phyloP scores from a whole-genome alignment of 768 basidiomycete genomes.

The Steccherinum ochraceum region DNA sequence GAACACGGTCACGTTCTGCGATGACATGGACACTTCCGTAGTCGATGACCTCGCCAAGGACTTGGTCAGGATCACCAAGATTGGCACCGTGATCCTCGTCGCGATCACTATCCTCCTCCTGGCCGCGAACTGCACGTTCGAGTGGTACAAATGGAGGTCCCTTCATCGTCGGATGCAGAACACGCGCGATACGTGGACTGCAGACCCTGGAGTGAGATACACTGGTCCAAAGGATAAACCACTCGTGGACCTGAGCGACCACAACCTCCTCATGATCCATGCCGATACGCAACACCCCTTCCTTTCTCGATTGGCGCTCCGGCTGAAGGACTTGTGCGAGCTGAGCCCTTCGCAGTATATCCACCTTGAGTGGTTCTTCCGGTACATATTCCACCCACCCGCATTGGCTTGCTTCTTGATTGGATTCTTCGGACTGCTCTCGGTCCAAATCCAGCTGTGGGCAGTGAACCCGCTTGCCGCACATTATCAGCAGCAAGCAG shows the following conservation, averaged over 20 bases:
- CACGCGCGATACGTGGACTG: constrained; percentile 71
- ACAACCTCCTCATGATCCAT: constrained; percentile 74
- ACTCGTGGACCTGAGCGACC: constrained; percentile 56
- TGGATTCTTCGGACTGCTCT: constrained; percentile 84
- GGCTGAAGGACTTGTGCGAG: constrained; percentile 41
- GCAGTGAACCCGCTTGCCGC: constrained; percentile 69
- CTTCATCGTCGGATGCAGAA: constrained; percentile 58
- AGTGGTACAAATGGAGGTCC: constrained; percentile 85
- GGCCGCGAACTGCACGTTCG: constrained; percentile 65
- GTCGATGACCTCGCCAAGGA: constrained; percentile 81
- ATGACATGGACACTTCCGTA: constrained; percentile 70
- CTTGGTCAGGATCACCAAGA: constrained; percentile 73
- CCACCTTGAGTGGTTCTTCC: constrained; percentile 80
- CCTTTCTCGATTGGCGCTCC: constrained; percentile 57
- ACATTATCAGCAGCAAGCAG: constrained; percentile 59
- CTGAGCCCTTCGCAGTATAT: constrained; percentile 58
- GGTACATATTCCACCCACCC: constrained; percentile 88
- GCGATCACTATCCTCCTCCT: constrained; percentile 68
- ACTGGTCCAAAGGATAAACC: constrained; percentile 33
- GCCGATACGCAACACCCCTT: constrained; percentile 67
- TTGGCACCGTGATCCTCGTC: constrained; percentile 71
- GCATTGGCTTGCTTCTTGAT: constrained; percentile 89
- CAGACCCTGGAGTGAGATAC: constrained; percentile 61
- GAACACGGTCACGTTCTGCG: constrained; percentile 69
- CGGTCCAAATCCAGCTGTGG: constrained; percentile 80